Evolutionary conservation across 2,329 filamentous ascomycete species (phyloP), one percentile per base, ranked within the genome.

Genomic region (Metarhizium brunneum): DNA sequence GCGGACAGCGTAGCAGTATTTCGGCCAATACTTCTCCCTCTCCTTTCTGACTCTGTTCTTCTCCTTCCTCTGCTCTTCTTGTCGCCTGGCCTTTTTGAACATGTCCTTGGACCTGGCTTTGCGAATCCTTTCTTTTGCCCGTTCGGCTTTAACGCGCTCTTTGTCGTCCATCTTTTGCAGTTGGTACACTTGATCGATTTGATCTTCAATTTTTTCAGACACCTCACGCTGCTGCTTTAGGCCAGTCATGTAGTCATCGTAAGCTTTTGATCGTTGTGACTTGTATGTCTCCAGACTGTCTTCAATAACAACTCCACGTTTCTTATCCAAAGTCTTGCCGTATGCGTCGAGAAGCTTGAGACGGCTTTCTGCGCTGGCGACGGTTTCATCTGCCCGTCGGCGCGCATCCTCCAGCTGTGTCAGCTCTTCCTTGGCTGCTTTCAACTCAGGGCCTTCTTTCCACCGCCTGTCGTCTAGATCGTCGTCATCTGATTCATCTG

Each of bases 1-100:
- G 16, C 70, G 74, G 47, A 81, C 70, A 6, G 69, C 66, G 62
- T 79, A 79, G 62, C 74, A 74, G 20, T 68, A 66, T 52, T 71
- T 72, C 1, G 78, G 74, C 78, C 78, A 81, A 60, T 78, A 80
- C 1, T 64, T 64, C 52, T 73, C 66, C 48, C 71, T 66, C 61
- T 81, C 76, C 14, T 61, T 62, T 36, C 69, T 73, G 47, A 80
- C 61, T 42, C 78, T 71, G 7, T 56, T 42, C 61, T 75, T 76
- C 61, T 81, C 78, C 55, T 72, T 72, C 2, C 29, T 42, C 6
- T 62, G 63, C 63, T 77, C 72, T 4, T 63, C 65, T 42, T 69
- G 64, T 47, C 71, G 69, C 1, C 69, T 71, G 10, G 60, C 50
- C 29, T 69, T 65, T 56, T 70, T 71, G 42, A 70, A 62, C 51